Evolutionary conservation across 257 asterid species (phyloP), one percentile per base, ranked within the genome.

Genomic region (Leonotis leonurus): DNA sequence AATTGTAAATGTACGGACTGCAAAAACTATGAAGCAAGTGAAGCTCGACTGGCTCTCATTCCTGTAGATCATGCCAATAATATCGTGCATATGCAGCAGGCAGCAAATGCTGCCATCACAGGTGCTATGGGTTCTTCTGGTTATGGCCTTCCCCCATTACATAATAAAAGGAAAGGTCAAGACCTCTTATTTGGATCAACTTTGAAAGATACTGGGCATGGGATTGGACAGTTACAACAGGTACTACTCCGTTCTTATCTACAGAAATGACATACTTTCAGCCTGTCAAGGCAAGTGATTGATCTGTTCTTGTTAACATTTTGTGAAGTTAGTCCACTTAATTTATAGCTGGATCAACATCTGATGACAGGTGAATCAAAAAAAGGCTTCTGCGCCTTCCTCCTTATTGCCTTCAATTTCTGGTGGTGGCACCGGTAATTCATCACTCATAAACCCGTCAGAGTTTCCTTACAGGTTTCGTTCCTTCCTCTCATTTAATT

Each of bases 41-140:
- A 87, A 79, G 97, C 87, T 69, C 81, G 97, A 50, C 93, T 83
- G 71, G 90, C 96, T 72, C 88, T 90, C 43, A 83, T 80, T 76
- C 95, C 87, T 62, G 93, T 90, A 69, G 95, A 80, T 62, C 88
- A 85, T 73, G 84, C 87, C 73, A 80, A 80, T 71, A 87, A 80
- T 73, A 76, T 81, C 32, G 75, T 81, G 44, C 76, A 78, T 70
- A 74, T 87, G 59, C 97, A 90, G 80, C 96, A 90, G 78, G 94
- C 94, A 21, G 96, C 97, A 43, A 90, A 90, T 90, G 95, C 96
- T 75, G 97, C 97, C 60, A 87, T 90, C 55, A 85, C 96, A 0
- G 97, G 93, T 69, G 95, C 96, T 63, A 81, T 90, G 56, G 97
- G 96, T 35, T 79, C 93, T 61, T 85, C 97, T 41, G 97, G 96